These are phyloP conservation scores for Annona cherimola DNA, from an alignment of 164 flowering plant species.

Conservation along the genomic window DNA sequence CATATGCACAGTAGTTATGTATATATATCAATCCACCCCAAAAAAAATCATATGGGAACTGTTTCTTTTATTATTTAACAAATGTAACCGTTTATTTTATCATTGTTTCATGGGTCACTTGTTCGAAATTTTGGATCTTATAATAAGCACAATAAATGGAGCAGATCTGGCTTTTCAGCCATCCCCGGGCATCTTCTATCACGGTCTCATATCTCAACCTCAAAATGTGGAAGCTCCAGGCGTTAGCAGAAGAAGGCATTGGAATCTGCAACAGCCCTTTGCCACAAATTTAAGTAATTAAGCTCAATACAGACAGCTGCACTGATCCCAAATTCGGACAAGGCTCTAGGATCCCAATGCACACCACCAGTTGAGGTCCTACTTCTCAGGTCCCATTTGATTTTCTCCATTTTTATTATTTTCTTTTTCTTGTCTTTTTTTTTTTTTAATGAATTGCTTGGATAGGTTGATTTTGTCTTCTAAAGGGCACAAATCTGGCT, in stretches of 20 bases:
- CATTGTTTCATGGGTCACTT: background rate
- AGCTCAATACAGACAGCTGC: background rate
- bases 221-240: background rate
- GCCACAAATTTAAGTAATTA: background rate
- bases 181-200: background rate
- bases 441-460: background rate
- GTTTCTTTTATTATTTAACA: background rate
- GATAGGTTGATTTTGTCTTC: slow-evolving; percentile 1
- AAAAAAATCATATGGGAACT: background rate
- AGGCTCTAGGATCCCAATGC: slow-evolving; percentile 4
- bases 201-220: background rate
- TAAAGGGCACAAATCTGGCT: background rate
- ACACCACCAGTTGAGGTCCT: background rate
- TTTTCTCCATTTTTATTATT: background rate
- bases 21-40: background rate
- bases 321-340: slow-evolving; percentile 5
- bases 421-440: background rate
- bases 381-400: background rate
- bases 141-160: too few relatives aligned
- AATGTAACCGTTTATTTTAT: background rate
- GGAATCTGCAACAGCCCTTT: background rate
- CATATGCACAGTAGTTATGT: background rate
- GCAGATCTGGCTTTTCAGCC: background rate
- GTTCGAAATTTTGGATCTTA: background rate
- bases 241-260: background rate